Evolutionary conservation across 352 stramenopile genomes (phyloP), one percentile per base, ranked within the genome.

Genomic region (Pythium biforme): DNA sequence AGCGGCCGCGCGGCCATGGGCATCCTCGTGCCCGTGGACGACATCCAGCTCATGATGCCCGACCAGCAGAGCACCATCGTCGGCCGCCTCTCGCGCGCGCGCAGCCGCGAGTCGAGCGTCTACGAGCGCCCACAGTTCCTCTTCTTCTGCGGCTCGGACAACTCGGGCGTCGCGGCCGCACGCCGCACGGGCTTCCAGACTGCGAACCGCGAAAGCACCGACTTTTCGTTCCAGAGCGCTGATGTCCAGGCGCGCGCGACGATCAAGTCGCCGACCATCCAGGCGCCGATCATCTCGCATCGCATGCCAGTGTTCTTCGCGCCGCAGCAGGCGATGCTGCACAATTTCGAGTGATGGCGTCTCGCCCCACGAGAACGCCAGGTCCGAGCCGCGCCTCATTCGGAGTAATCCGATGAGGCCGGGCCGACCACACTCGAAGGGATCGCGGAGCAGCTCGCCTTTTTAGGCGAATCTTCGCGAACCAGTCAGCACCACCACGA

Each of bases 111-210:
- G 23, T 64, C 37, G 41, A 88, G 79, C 67, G 79, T 75, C n/a
- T 49, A 68, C 43, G 82, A 89, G 59, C 73, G 67, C 2, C 78
- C 72, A 45, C 79, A 88, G 68, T 88, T 91, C 68, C 75, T 89
- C 62, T 88, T 91, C 73, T 91, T 91, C 68, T 89, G 79, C 39
- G 82, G 82, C 40, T 79, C 69, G n/a, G 82, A 91, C 45, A 74
- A 68, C 22, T 65, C 63, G 22, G 43, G 34, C 6, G 34, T 64
- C 14, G 25, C 66, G 15, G 53, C 64, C 33, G 46, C 40, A 22
- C 63, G 50, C 15, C 56, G 56, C 39, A 27, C 41, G 1, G 51
- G 49, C 49, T 39, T 53, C 53, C 50, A 59, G 33, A n/a, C 43
- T n/a, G 12, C 29, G 5, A 19, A 14, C 19, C 17, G 25, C 46